Evolutionary conservation across 257 asterid species (phyloP).

Genomic region (Nicotiana attenuata): DNA sequence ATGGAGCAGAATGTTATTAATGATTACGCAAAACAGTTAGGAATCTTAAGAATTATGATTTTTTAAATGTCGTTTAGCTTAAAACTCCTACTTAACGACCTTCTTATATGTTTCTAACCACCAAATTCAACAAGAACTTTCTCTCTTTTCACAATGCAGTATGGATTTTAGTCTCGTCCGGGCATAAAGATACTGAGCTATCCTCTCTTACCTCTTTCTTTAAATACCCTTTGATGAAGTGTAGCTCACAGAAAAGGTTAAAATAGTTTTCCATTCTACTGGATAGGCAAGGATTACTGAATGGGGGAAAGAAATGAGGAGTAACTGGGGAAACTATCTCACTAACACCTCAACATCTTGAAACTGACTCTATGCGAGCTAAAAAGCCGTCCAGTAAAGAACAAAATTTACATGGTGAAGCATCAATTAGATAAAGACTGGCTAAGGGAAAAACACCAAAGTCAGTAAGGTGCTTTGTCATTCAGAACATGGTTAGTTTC

Average conservation of each 20-base stretch:
- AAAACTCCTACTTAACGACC: not conserved
- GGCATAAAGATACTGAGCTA: not conserved
- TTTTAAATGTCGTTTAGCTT: not conserved
- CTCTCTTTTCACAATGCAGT: not conserved
- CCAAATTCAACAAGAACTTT: not conserved
- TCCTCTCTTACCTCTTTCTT: not conserved
- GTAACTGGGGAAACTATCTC: not conserved
- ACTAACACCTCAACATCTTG: not conserved
- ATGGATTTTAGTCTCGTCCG: not conserved
- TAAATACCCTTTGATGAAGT: not conserved
- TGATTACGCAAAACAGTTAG: not conserved
- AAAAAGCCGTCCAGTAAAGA: not conserved
- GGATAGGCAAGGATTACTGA: not conserved
- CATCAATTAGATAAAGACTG: not conserved
- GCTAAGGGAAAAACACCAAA: not conserved
- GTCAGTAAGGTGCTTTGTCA: not conserved
- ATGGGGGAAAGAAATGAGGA: not conserved
- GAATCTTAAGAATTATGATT: not conserved
- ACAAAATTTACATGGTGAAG: not conserved
- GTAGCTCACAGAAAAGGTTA: not conserved
- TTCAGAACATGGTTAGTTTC: not conserved
- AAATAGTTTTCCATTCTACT: not conserved
- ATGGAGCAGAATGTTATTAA: not conserved
- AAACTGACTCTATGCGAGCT: not conserved
- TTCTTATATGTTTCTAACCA: not conserved